Evolutionary conservation across 768 basidiomycete genomes (phyloP).

Genomic region (Tylopilus vinaceipallidus): DNA sequence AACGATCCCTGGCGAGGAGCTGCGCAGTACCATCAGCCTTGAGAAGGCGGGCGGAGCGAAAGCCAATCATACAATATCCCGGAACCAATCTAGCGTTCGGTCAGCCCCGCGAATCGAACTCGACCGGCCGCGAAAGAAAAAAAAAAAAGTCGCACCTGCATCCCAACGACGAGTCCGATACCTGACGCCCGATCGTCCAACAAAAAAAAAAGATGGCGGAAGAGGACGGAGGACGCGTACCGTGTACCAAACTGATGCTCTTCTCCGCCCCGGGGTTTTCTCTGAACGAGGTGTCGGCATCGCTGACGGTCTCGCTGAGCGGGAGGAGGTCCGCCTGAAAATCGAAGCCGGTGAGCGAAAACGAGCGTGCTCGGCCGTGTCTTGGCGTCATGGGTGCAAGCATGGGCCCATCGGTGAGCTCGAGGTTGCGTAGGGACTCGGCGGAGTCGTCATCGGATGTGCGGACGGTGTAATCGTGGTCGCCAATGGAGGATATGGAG

Average conservation of each 20-base stretch:
- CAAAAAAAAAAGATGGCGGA: not conserved
- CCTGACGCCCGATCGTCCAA: constrained; percentile 41
- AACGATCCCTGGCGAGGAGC: constrained; percentile 90
- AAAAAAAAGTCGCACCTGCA: constrained; percentile 61
- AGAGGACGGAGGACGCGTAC: constrained; percentile 38
- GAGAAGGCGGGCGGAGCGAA: not conserved
- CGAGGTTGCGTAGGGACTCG: constrained; percentile 75
- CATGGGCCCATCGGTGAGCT: constrained; percentile 66
- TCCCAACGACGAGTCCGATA: constrained; percentile 81
- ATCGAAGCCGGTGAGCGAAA: constrained; percentile 75
- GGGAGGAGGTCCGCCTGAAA: constrained; percentile 78
- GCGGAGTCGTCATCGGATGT: constrained; percentile 49
- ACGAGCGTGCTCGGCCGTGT: constrained; percentile 46
- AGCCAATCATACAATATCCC: constrained; percentile 79
- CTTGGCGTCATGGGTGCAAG: constrained; percentile 12
- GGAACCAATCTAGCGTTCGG: constrained; percentile 66
- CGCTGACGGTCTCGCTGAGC: constrained; percentile 72
- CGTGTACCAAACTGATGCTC: constrained; percentile 73
- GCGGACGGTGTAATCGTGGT: constrained; percentile 7
- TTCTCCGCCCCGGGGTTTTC: constrained; percentile 65
- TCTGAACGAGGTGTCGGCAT: constrained; percentile 50
- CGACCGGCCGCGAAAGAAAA: too few relatives aligned
- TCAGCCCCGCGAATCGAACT: constrained; percentile 2
- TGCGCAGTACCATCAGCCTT: constrained; percentile 27
- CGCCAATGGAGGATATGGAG: constrained; percentile 11